Percentiles rank a stretch among this genome's conserved stretches.
These are phyloP conservation scores for Hansfordia pulvinata DNA, from an alignment of 2,329 filamentous ascomycete genomes.

Conservation along the genomic window DNA sequence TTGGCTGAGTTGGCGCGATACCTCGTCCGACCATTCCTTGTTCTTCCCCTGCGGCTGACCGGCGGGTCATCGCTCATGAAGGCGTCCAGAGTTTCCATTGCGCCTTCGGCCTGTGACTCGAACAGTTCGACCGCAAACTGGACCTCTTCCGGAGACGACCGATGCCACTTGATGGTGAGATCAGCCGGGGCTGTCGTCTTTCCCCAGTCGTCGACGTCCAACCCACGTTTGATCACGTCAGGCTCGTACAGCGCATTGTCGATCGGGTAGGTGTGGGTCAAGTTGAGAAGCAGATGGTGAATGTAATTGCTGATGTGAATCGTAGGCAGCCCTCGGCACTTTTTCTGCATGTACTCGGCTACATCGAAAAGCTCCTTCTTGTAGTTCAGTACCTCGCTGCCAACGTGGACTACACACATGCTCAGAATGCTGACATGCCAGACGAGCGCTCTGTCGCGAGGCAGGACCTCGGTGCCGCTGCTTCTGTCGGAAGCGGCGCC, in stretches of 20 bases:
- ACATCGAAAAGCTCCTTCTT: conserved; percentile 83
- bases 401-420: conserved; percentile 96
- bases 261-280: conserved; percentile 86
- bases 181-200: conserved; percentile 59
- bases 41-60: conserved; percentile 89
- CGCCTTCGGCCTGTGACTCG: conserved; percentile 65
- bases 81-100: conserved; percentile 59
- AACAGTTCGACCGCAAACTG: conserved; percentile 85
- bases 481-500: conserved; percentile 90
- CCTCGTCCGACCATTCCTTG: conserved; percentile 97
- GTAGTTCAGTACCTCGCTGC: conserved; percentile 77
- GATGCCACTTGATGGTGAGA: conserved; percentile 83
- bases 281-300: conserved; percentile 85
- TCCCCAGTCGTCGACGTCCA: conserved; percentile 76
- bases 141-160: conserved; percentile 66
- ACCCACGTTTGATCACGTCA: conserved; percentile 53
- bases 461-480: conserved; percentile 84
- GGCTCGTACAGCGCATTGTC: conserved; percentile 83
- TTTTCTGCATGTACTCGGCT: conserved; percentile 90
- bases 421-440: conserved; percentile 97
- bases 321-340: conserved; percentile 84
- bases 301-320: conserved; percentile 97
- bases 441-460: conserved; percentile 80
- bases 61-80: conserved; percentile 72
- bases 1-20: conserved; percentile 78